Conservation (phyloP, 106 monocot species). For the Dactylorhiza incarnata region DNA sequence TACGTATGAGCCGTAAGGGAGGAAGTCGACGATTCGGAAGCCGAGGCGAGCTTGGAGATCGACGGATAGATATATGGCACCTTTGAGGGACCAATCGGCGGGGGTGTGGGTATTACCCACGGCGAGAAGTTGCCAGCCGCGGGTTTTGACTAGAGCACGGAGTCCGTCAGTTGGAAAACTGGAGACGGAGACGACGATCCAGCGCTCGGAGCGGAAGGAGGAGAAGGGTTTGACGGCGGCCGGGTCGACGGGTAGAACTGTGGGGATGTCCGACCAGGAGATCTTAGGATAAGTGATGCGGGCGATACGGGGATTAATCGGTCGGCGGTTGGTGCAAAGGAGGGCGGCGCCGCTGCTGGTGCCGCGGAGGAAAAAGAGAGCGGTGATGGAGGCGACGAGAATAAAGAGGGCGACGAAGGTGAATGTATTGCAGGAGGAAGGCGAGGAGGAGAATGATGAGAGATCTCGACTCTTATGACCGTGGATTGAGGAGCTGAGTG, state of each 20-base stretch:
- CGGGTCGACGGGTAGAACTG: conserved; percentile 27
- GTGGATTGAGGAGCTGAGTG: conserved; percentile 6
- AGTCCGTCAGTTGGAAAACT: conserved; percentile 20
- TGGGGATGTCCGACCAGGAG: conserved; percentile 33
- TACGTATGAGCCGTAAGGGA: conserved; percentile 20
- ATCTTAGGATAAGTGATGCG: conserved; percentile 34
- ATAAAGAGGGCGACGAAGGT: conserved; percentile 29
- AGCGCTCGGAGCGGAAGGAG: conserved; percentile 57
- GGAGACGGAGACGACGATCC: conserved; percentile 66
- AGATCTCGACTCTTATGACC: conserved; percentile 34
- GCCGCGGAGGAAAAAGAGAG: conserved; percentile 46
- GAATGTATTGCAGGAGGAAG: conserved; percentile 45
- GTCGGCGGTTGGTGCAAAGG: conserved; percentile 46
- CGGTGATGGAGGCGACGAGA: conserved; percentile 34
- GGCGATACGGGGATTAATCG: conserved; percentile 9
- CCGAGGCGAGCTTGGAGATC: conserved; percentile 41
- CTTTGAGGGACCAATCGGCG: conserved; percentile 31
- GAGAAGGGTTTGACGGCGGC: conserved; percentile 33
- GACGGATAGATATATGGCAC: conserved; percentile 44
- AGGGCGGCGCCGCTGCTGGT: conserved; percentile 41
- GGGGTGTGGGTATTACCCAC: conserved; percentile 36
- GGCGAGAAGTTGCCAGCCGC: conserved; percentile 50
- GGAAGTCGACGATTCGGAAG: conserved; percentile 25
- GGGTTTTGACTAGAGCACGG: conserved; percentile 17
- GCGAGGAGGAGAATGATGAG: conserved; percentile 36